These are phyloP conservation scores for Monosporascus sp. DNA, from an alignment of 2,329 filamentous ascomycete species.

Conservation along the genomic window DNA sequence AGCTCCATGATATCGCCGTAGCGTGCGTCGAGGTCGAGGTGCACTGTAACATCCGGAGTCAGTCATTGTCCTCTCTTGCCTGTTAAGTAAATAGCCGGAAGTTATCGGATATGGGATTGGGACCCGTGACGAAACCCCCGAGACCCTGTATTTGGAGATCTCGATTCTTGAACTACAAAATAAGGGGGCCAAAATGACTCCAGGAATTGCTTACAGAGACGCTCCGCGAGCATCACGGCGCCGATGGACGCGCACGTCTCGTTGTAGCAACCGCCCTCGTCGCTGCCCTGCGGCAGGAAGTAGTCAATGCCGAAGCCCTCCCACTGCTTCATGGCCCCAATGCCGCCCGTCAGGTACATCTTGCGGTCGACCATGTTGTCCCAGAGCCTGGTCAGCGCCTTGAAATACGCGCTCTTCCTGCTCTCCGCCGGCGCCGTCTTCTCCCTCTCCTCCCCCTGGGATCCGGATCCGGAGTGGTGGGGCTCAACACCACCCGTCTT, in stretches of 20 bases:
- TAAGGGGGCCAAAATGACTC: too few species aligned
- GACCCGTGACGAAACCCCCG: too few species aligned
- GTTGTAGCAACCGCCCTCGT: conserved; percentile 58
- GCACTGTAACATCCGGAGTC: conserved; percentile 22
- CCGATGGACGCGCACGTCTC: conserved; percentile 58
- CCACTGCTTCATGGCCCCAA: conserved; percentile 53
- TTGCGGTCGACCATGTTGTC: conserved; percentile 55
- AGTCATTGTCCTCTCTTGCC: too few species aligned
- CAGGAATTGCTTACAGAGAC: conserved; percentile 27
- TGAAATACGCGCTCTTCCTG: conserved; percentile 25
- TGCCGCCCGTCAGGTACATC: conserved; percentile 58
- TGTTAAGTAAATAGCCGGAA: too few species aligned
- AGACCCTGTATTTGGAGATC: too few species aligned
- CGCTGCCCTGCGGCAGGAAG: conserved; percentile 52
- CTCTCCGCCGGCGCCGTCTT: background rate
- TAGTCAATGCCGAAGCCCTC: conserved; percentile 57
- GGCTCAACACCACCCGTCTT: too few species aligned
- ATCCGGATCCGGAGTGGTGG: too few species aligned
- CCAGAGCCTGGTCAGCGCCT: conserved; percentile 47
- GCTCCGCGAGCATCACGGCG: conserved; percentile 55
- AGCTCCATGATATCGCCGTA: conserved; percentile 58
- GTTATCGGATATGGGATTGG: too few species aligned
- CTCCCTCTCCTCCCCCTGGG: too few species aligned
- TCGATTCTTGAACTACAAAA: too few species aligned
- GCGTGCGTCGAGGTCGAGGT: conserved; percentile 45